Base-by-base conservation (phyloP, 768 basidiomycete genomes). In the Kwoniella sp. region DNA sequence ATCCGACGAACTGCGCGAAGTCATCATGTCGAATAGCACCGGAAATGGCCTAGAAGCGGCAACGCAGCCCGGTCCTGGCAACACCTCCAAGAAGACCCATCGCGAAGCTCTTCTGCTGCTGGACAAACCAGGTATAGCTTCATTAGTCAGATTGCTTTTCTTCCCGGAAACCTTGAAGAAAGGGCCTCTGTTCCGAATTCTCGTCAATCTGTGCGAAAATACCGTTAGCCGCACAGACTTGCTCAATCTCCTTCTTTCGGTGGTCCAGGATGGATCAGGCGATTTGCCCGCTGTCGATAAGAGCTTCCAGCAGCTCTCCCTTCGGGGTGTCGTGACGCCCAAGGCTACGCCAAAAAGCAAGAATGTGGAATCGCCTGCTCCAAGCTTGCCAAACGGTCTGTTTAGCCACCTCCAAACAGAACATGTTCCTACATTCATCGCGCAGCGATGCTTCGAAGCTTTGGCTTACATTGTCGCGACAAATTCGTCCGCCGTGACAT, bases 151-250 rank as follows among this genome's bases (percentile, higher is more conserved):
- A 45, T 82, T 98, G 7, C 80, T 99, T 19, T 99, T 99, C 80
- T 95, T 90, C 80, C 95, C 95, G 3, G 89, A 95, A 60, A 85
- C 90, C 19, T 78, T 89, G 54, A 84, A 83, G 76, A 91, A 89
- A 76, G 85, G 82, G 42, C 75, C 87, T 20, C 79, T 99, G 11
- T 88, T 89, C 73, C 39, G 86, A 67, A 85, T 95, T 1, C 83
- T 99, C 29, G 85, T 89, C 58, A 93, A 98, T 70, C 79, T 99
- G 7, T 99, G 91, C 76, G 92, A 98, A 76, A 99, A 99, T 70
- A 78, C 83, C 2, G 88, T 86, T 67, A 91, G 93, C 0, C 82
- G 95, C 17, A 84, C 83, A 5, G 95, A 99, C 62, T 78, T 98
- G 20, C 88, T 99, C 79, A 95, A 92, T 67, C 81, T 96, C 12